A percentile compares a stretch with the other conserved stretches of the same genome.
Evolutionary conservation across 139 green algal genomes (phyloP).

Genomic region (Chlorella sp.): DNA sequence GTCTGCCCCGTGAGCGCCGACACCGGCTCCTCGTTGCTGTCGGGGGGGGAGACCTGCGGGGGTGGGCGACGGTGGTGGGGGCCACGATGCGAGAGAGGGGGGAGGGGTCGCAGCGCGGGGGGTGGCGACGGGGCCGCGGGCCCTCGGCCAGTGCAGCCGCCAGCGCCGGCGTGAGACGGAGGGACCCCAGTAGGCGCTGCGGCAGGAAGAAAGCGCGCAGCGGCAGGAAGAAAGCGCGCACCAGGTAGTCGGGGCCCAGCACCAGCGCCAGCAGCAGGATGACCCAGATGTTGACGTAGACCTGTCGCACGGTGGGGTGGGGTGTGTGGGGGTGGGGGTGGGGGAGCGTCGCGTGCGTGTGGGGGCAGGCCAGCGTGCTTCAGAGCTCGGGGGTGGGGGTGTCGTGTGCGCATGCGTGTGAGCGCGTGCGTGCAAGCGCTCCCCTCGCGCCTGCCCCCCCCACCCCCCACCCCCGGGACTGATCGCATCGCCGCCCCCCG

Average conservation of each 20-base stretch:
- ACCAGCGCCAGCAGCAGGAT: conserved; percentile 56
- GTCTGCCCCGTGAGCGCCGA: conserved; percentile 26
- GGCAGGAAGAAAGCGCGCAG: no score
- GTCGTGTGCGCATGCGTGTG: background rate
- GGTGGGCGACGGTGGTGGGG: background rate
- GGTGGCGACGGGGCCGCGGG: no score
- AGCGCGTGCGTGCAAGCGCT: background rate
- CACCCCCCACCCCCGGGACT: background rate
- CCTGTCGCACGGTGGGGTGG: no score
- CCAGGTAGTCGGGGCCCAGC: conserved; percentile 3
- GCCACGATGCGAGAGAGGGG: no score
- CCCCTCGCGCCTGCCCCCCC: background rate
- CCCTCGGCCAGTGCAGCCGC: no score
- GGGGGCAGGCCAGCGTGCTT: background rate
- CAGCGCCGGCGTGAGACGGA: no score
- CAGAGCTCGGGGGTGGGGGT: no score
- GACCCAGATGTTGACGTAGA: conserved; percentile 71
- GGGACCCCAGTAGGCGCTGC: no score
- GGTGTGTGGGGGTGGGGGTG: background rate
- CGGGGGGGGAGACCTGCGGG: no score
- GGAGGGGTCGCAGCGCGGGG: no score
- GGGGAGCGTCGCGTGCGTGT: background rate
- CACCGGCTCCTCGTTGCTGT: no score
- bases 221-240: no score
- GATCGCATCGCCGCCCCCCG: background rate